Evolutionary conservation across 2,329 filamentous ascomycete genomes (phyloP).

Genomic region (Alternaria triticina): DNA sequence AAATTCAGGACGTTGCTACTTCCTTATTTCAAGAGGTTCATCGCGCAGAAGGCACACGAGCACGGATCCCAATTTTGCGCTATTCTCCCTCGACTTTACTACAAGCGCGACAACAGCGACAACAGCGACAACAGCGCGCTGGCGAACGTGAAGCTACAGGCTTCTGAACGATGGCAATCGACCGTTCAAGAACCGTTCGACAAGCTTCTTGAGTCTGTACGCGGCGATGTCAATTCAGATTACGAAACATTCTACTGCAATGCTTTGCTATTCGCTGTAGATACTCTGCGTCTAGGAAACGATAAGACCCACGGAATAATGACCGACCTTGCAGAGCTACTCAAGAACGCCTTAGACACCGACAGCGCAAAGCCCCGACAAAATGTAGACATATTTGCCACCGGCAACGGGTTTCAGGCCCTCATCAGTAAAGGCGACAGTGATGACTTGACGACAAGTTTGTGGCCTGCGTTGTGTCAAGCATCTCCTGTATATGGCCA

Average conservation of each 20-base stretch:
- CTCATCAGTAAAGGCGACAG: slow-evolving; percentile 66
- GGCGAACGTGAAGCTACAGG: slow-evolving; percentile 21
- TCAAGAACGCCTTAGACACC: slow-evolving; percentile 23
- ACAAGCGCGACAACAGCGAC: neutral
- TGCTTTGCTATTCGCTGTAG: slow-evolving; percentile 35
- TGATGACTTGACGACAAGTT: slow-evolving; percentile 57
- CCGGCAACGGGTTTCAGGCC: slow-evolving; percentile 75
- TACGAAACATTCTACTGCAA: slow-evolving; percentile 36
- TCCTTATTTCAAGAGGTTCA: slow-evolving; percentile 83
- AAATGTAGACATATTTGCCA: slow-evolving; percentile 63
- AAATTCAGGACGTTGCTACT: slow-evolving; percentile 82
- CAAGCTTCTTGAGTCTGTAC: slow-evolving; percentile 48
- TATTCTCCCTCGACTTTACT: slow-evolving; percentile 37
- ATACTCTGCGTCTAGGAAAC: slow-evolving; percentile 26
- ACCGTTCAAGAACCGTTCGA: slow-evolving; percentile 72
- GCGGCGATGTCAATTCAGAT: slow-evolving; percentile 14
- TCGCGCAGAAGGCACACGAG: slow-evolving; percentile 57
- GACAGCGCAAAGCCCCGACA: neutral
- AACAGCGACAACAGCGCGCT: slow-evolving; percentile 20
- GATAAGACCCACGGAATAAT: slow-evolving; percentile 29
- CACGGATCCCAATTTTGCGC: slow-evolving; percentile 38
- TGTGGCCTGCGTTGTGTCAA: slow-evolving; percentile 71
- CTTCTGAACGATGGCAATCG: slow-evolving; percentile 39
- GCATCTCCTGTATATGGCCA: slow-evolving; percentile 71
- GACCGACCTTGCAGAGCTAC: slow-evolving; percentile 26